Conservation (phyloP, 371 early-diverging fungal species). For the Mucor lusitanicus region DNA sequence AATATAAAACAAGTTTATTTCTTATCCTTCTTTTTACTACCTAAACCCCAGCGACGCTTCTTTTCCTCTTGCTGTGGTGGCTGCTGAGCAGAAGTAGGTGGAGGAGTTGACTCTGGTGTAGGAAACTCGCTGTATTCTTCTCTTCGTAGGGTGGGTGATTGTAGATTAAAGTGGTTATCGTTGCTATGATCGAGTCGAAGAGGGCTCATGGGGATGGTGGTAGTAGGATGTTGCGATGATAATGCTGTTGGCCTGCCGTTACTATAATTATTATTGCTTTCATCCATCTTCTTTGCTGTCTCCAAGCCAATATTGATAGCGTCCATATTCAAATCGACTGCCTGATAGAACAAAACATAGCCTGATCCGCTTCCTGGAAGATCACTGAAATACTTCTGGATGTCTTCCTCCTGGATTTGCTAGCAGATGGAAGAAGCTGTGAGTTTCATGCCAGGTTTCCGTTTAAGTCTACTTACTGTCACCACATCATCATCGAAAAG, state of each 20-base stretch:
- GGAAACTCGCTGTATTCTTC: constrained; percentile 7
- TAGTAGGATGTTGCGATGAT: constrained; percentile 9
- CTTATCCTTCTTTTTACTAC: constrained; percentile 25
- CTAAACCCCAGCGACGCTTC: constrained; percentile 36
- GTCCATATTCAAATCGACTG: constrained; percentile 50
- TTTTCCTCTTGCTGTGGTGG: constrained; percentile 28
- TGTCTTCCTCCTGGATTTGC: constrained; percentile 77
- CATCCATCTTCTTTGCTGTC: constrained; percentile 3
- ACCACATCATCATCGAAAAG: constrained; percentile 95
- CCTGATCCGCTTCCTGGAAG: constrained; percentile 78
- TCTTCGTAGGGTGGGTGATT: not conserved
- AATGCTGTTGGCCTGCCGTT: constrained; percentile 18
- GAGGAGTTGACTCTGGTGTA: constrained; percentile 4
- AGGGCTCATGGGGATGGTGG: constrained; percentile 1
- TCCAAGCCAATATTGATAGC: constrained; percentile 27
- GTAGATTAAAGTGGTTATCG: constrained; percentile 3
- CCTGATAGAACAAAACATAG: constrained; percentile 83
- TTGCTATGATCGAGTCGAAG: not conserved
- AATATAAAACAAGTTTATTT: constrained; percentile 13
- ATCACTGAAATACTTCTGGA: constrained; percentile 84
- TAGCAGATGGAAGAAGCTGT: constrained; percentile 9
- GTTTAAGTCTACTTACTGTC: constrained; percentile 50
- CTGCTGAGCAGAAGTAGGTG: not conserved
- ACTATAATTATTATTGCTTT: constrained; percentile 4
- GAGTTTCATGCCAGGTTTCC: not conserved